Base-by-base conservation (phyloP, 345 rosid species). In the Crucihimalaya himalaica region DNA sequence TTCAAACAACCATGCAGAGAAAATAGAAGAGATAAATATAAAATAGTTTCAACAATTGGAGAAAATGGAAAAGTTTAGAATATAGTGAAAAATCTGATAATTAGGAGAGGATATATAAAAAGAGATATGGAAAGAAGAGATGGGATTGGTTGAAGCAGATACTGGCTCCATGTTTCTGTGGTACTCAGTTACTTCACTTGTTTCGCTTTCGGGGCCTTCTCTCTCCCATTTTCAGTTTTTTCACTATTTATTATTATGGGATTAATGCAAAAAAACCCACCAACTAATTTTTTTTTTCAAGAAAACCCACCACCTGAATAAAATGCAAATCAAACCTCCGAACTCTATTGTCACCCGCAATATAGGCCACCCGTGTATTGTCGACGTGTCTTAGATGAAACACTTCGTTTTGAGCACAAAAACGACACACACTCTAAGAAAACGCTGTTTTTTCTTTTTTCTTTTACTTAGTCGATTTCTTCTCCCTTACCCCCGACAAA, bases 141-240 rank as follows among this genome's bases (percentile, higher is more conserved):
- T 80, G 48, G 74, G 55, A 88, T 85, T 91, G 97, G 90, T 54
- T 77, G 66, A 19, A 37, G 29, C 43, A 79, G 95, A 88, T 86
- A 83, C 65, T 61, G 87, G 83, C 82, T 62, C 80, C 74, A 42
- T 35, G 21, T 31, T 61, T 74, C 81, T 67, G 92, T 86, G 94
- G 91, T 83, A 71, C 43, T 40, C 15, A 72, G 31, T 35, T 45
- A 42, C 75, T 85, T 85, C 53, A 42, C 71, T 56, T 45, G 57
- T 23, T 63, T 64, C 37, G 48, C 56, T 64, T 73, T 31, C 43
- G 23, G 19, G n/a, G 46, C 58, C 43, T 68, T 27, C 48, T 66
- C 47, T 66, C 60, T n/a, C 37, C 46, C 60, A 8, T 50, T 50
- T 52, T 37, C 61, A 52, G 14, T 39, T 52, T 66, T 52, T 66